A percentile compares a stretch with the other conserved stretches of the same genome.
Conservation (phyloP, 1,139 yeast species). For the Candida sojae region DNA sequence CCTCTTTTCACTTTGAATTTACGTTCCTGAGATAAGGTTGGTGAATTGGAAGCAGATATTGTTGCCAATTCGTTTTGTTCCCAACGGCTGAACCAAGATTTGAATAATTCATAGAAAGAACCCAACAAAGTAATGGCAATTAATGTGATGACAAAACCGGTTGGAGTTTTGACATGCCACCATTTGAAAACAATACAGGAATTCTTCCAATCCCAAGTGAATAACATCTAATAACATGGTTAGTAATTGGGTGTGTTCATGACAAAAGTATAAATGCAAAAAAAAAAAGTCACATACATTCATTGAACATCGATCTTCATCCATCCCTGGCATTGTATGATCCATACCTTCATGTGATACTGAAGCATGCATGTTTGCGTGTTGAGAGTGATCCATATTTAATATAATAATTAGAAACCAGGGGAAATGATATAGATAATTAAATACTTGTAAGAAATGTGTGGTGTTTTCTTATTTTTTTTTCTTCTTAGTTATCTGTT, state of each 20-base stretch:
- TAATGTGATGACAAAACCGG: constrained; percentile 55
- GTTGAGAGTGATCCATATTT: constrained; percentile 3
- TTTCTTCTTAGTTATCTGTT: too few species aligned
- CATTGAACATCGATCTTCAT: constrained; percentile 59
- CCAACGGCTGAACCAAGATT: constrained; percentile 38
- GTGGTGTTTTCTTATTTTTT: too few species aligned
- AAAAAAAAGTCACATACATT: constrained; percentile 23
- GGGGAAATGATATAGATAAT: neutral
- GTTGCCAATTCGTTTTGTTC: constrained; percentile 19
- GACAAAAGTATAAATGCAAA: neutral
- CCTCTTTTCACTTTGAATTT: constrained; percentile 36
- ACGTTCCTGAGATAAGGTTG: constrained; percentile 16
- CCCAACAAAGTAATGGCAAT: constrained; percentile 50
- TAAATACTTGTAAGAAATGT: neutral
- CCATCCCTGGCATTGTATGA: constrained; percentile 25
- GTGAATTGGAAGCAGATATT: constrained; percentile 17
- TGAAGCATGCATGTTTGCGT: neutral
- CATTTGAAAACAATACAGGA: constrained; percentile 71
- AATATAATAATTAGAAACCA: too few species aligned
- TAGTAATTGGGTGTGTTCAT: neutral
- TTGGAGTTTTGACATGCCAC: constrained; percentile 71
- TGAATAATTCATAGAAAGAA: constrained; percentile 62
- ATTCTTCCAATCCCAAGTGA: constrained; percentile 77
- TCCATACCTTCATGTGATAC: constrained; percentile 9
- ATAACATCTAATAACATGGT: constrained; percentile 53